phyloP scores from a whole-genome alignment of 2,329 filamentous ascomycete species.

The Leptosphaerulina australis region DNA sequence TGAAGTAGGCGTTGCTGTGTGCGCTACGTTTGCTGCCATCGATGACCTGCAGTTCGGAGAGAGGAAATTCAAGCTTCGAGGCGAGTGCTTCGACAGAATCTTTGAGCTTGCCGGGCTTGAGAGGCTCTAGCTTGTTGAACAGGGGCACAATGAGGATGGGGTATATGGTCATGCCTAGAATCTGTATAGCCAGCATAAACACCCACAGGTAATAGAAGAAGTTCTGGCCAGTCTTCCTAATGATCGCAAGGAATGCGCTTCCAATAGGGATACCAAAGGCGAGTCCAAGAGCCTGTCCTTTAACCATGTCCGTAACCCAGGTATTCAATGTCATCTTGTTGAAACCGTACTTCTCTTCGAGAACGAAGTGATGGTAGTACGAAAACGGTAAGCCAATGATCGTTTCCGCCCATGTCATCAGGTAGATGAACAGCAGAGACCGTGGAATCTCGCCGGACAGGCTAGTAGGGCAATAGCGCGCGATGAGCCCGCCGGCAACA shows the following conservation, averaged over 20 bases:
- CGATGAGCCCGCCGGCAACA: slow-evolving; percentile 75
- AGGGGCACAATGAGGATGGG: slow-evolving; percentile 91
- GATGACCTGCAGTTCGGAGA: slow-evolving; percentile 92
- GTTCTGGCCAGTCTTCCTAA: slow-evolving; percentile 87
- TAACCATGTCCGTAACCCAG: slow-evolving; percentile 89
- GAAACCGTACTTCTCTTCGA: slow-evolving; percentile 97
- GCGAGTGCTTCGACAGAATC: slow-evolving; percentile 84
- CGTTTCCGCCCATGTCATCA: slow-evolving; percentile 82
- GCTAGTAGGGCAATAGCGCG: slow-evolving; percentile 73
- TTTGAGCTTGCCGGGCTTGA: slow-evolving; percentile 87
- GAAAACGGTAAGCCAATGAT: slow-evolving; percentile 77
- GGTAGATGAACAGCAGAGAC: slow-evolving; percentile 88
- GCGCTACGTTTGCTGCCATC: slow-evolving; percentile 87
- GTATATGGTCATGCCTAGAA: slow-evolving; percentile 96
- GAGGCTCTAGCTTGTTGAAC: slow-evolving; percentile 97
- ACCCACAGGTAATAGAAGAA: slow-evolving; percentile 99
- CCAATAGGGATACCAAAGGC: slow-evolving; percentile 85
- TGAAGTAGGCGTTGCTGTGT: slow-evolving; percentile 94
- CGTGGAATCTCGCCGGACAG: slow-evolving; percentile 94
- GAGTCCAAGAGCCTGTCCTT: slow-evolving; percentile 82
- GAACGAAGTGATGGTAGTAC: slow-evolving; percentile 92
- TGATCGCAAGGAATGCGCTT: slow-evolving; percentile 89
- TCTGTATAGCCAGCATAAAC: slow-evolving; percentile 85
- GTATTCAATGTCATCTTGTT: slow-evolving; percentile 95
- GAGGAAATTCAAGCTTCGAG: slow-evolving; percentile 83